Percentiles rank a stretch among this genome's conserved stretches.
These are phyloP conservation scores for Hymenoscyphus fraxineus DNA, from an alignment of 2,329 filamentous ascomycete genomes.

Conservation along the genomic window DNA sequence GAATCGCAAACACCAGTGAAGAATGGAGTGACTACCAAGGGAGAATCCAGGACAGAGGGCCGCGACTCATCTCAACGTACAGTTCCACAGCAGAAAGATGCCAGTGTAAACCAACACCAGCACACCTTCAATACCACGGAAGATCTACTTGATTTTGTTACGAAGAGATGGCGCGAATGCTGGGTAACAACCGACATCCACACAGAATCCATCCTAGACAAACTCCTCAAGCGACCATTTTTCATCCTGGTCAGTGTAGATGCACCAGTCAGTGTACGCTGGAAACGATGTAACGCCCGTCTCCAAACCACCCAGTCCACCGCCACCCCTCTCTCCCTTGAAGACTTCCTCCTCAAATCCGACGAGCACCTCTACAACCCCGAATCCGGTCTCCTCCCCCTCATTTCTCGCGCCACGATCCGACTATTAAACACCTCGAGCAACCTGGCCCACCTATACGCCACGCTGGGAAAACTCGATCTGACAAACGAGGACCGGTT, in stretches of 20 bases:
- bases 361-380: constrained; percentile 75
- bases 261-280: constrained; percentile 79
- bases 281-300: constrained; percentile 68
- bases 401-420: constrained; percentile 78
- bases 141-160: constrained; percentile 78
- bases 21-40: constrained; percentile 8
- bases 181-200: constrained; percentile 86
- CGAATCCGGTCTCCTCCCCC: constrained; percentile 61
- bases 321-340: constrained; percentile 39
- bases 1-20: not conserved
- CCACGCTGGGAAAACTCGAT: constrained; percentile 69
- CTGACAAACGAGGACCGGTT: constrained; percentile 75
- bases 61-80: constrained; percentile 6
- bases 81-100: constrained; percentile 15
- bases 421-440: constrained; percentile 81
- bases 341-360: constrained; percentile 53
- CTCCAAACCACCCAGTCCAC: constrained; percentile 27
- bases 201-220: constrained; percentile 68
- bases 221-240: constrained; percentile 76
- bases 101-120: constrained; percentile 6
- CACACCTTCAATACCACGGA: constrained; percentile 58
- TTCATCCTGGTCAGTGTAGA: constrained; percentile 92
- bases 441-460: constrained; percentile 66
- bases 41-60: constrained; percentile 9
- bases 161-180: constrained; percentile 73